Base-by-base conservation (phyloP, 2,329 filamentous ascomycete species). In the Fusarium bactridioides region DNA sequence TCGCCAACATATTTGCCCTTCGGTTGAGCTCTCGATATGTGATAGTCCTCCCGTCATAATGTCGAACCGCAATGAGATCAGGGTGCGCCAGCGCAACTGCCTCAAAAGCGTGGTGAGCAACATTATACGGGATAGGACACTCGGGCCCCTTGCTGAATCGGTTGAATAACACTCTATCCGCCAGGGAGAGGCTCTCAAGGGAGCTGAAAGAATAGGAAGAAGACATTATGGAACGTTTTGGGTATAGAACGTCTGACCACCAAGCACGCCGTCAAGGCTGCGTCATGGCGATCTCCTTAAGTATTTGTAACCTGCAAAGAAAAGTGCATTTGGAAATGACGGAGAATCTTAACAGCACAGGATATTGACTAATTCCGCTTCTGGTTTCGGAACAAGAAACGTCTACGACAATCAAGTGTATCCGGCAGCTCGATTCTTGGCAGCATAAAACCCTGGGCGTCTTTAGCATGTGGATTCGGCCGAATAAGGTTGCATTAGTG, bases 51-150 rank as follows among this genome's bases (percentile, higher is more conserved):
- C 66, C 70, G 23, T 73, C 70, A 29, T 73, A 59, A 31, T 73
- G 66, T 45, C 54, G 70, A 23, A 71, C 27, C 13, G 70, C 70
- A 18, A 44, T 43, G 7, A 71, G 44, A 13, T 73, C 25, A 10
- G 70, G 70, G 27, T 73, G 70, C 66, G 70, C 70, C 61, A 62
- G 61, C 57, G 70, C 70, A 71, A 67, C 55, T 5, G 70, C 70
- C 53, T 73, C 70, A 15, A 73, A 73, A 35, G 70, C 70, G 38
- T 73, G 70, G 13, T 73, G 70, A 19, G 60, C 56, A 31, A 73
- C 70, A 41, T 67, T 43, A 21, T 70, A 70, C 7, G 70, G 70
- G 9, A 73, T 70, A 8, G 61, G 43, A 9, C 44, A 55, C 8
- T 58, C 48, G 1, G 54, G 54, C 1, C 70, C 70, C 18, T 67